Conservation (phyloP, 116 monocot genomes). For the Phalaenopsis hybrid region DNA sequence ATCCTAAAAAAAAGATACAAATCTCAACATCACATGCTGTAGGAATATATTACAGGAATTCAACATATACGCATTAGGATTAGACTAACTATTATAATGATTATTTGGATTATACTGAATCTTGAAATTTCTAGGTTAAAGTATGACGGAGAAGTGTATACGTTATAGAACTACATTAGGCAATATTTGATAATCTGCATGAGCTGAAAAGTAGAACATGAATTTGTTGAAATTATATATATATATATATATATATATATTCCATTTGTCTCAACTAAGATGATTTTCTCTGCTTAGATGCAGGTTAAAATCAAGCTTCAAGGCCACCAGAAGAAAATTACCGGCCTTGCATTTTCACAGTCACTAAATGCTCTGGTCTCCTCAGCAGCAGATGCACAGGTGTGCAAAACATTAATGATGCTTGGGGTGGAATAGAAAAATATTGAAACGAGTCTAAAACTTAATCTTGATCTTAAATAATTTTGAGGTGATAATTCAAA, state of each 20-base stretch:
- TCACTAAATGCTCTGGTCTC: conserved; percentile 81
- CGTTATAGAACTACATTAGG: background rate
- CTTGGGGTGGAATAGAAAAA: background rate
- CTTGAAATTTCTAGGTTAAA: background rate
- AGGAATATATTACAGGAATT: background rate
- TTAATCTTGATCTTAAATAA: background rate
- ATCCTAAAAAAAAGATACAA: no score
- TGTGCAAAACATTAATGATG: conserved; percentile 15
- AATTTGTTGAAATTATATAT: background rate
- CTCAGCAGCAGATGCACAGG: conserved; percentile 98
- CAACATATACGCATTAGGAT: background rate
- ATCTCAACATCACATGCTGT: background rate
- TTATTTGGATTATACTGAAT: background rate
- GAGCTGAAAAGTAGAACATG: background rate
- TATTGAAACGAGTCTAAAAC: no score
- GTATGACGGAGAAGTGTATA: background rate
- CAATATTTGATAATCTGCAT: background rate
- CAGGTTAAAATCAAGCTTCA: conserved; percentile 93
- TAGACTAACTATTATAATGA: no score
- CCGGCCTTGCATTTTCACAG: conserved; percentile 94
- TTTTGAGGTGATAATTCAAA: background rate
- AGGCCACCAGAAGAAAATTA: conserved; percentile 93
- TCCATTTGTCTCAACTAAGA: background rate
- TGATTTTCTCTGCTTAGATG: background rate
- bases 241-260: background rate